Conservation (phyloP, 805 yeast species). For the Zygoascus tannicola region DNA sequence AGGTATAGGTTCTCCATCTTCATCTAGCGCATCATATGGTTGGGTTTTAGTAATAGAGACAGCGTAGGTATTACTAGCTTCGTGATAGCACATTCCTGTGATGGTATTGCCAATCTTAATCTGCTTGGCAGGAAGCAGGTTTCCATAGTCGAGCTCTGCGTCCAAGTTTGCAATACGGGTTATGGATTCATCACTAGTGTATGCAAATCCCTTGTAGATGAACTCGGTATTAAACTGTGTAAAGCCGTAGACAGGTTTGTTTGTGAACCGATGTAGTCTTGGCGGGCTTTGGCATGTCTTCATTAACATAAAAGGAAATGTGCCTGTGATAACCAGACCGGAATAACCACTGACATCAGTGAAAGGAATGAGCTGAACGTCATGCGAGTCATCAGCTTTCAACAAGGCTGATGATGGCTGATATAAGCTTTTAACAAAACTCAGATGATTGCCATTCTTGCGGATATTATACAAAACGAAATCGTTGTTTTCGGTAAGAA, state of each 20-base stretch:
- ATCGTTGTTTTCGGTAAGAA: slow-evolving; percentile 67
- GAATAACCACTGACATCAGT: slow-evolving; percentile 49
- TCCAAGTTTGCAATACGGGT: slow-evolving; percentile 41
- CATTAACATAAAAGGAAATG: slow-evolving; percentile 57
- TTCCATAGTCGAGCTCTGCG: slow-evolving; percentile 12
- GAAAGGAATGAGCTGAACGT: slow-evolving; percentile 39
- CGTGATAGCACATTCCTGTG: slow-evolving; percentile 61
- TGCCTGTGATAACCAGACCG: slow-evolving; percentile 59
- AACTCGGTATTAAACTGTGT: slow-evolving; percentile 39
- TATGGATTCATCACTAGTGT: slow-evolving; percentile 58
- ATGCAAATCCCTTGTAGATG: slow-evolving; percentile 47
- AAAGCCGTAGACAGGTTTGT: slow-evolving; percentile 39
- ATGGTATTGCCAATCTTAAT: slow-evolving; percentile 48
- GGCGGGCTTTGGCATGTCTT: slow-evolving; percentile 58
- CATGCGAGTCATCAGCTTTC: slow-evolving; percentile 18
- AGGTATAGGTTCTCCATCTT: slow-evolving; percentile 55
- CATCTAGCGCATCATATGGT: slow-evolving; percentile 60
- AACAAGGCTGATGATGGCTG: slow-evolving; percentile 26
- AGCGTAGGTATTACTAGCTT: slow-evolving; percentile 49
- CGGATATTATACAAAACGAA: slow-evolving; percentile 51
- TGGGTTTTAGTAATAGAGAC: slow-evolving; percentile 51
- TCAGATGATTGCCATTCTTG: slow-evolving; percentile 35
- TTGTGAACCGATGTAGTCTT: slow-evolving; percentile 56
- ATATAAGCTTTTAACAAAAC: slow-evolving; percentile 33
- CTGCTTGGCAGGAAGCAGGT: slow-evolving; percentile 12